A percentile compares a stretch with the other conserved stretches of the same genome.
Conservation (phyloP, 768 basidiomycete species). For the Steccherinum ochraceum region DNA sequence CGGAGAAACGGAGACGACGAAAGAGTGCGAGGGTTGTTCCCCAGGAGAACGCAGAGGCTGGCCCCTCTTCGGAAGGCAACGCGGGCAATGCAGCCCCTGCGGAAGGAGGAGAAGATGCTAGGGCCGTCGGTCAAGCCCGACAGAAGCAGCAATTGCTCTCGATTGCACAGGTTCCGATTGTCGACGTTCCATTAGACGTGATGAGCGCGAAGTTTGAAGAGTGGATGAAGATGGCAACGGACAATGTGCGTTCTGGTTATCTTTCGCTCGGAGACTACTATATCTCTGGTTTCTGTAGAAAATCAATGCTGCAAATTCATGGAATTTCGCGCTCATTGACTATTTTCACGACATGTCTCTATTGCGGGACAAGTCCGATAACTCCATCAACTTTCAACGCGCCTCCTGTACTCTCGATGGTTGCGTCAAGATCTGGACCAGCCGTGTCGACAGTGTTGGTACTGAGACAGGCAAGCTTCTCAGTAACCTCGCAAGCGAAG, state of each 20-base stretch:
- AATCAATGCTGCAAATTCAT: conserved; percentile 97
- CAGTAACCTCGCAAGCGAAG: conserved; percentile 75
- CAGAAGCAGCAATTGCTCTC: conserved; percentile 59
- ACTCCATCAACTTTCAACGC: conserved; percentile 98
- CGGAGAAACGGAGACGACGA: conserved; percentile 77
- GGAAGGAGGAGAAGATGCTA: conserved; percentile 26
- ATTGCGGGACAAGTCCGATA: conserved; percentile 86
- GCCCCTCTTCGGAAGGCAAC: conserved; percentile 46
- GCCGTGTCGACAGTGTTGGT: conserved; percentile 92
- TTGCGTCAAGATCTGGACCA: conserved; percentile 99
- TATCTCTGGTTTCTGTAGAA: conserved; percentile 47
- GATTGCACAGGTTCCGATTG: conserved; percentile 48
- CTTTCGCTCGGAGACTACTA: neutral
- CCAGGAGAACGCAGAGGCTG: conserved; percentile 42
- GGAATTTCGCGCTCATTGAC: conserved; percentile 97
- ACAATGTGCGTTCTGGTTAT: conserved; percentile 62
- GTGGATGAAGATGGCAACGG: conserved; percentile 99
- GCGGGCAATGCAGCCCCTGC: conserved; percentile 30
- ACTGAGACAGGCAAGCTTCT: conserved; percentile 95
- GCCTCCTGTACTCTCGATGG: conserved; percentile 96
- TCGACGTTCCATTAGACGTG: conserved; percentile 69
- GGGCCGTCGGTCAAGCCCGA: conserved; percentile 33
- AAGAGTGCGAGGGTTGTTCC: conserved; percentile 64
- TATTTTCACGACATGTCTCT: conserved; percentile 99
- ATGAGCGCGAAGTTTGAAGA: conserved; percentile 94